Evolutionary conservation across 768 basidiomycete genomes (phyloP).

Genomic region (Obba rivulosa): DNA sequence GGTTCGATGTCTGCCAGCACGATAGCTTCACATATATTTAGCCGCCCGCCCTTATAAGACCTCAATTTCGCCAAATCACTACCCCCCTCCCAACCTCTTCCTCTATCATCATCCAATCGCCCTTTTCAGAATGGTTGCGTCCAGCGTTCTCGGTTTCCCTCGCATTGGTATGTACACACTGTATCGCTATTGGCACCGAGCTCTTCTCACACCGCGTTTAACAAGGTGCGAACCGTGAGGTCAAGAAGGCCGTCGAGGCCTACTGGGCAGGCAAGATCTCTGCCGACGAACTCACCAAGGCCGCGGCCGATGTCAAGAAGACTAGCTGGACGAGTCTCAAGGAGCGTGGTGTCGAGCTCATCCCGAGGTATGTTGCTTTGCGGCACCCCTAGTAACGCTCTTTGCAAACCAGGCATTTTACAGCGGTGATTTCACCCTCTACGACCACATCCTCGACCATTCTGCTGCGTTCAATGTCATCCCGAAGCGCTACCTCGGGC

Average conservation of each 20-base stretch:
- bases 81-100: slow-evolving; percentile 16
- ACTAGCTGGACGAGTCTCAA: slow-evolving; percentile 84
- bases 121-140: slow-evolving; percentile 34
- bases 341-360: slow-evolving; percentile 77
- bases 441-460: slow-evolving; percentile 98
- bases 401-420: slow-evolving; percentile 16
- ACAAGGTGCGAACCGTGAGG: slow-evolving; percentile 86
- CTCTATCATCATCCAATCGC: slow-evolving; percentile 12
- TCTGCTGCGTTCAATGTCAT: slow-evolving; percentile 95
- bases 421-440: slow-evolving; percentile 97
- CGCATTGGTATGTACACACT: slow-evolving; percentile 39
- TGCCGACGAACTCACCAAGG: slow-evolving; percentile 83
- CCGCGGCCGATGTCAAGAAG: slow-evolving; percentile 84
- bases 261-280: slow-evolving; percentile 95
- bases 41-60: no score
- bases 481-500: slow-evolving; percentile 87
- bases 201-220: neutral
- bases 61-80: slow-evolving; percentile 2
- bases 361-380: slow-evolving; percentile 71
- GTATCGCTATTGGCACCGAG: neutral
- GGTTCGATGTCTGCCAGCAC: no score
- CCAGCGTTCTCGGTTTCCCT: slow-evolving; percentile 55
- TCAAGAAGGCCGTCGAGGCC: slow-evolving; percentile 97
- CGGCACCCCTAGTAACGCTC: slow-evolving; percentile 10
- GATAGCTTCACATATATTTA: no score